phyloP scores from a whole-genome alignment of 495 filamentous ascomycete genomes.

The Sabuloglossum arenarium region DNA sequence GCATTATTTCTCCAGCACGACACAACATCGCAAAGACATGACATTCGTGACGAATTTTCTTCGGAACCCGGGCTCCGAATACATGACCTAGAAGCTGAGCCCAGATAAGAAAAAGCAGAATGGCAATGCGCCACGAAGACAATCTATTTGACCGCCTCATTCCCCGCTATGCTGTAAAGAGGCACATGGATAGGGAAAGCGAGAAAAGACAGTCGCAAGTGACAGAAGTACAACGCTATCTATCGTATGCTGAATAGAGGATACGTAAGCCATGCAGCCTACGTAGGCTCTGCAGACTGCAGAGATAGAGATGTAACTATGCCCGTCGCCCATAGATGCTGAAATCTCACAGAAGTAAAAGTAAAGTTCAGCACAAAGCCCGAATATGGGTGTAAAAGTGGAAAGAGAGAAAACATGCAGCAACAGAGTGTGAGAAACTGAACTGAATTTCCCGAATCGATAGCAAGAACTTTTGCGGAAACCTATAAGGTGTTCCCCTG shows the following conservation, averaged over 20 bases:
- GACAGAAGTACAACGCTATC: conserved; percentile 53
- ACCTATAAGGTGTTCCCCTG: conserved; percentile 4
- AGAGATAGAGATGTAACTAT: conserved; percentile 8
- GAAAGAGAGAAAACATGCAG: conserved; percentile 15
- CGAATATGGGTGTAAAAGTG: conserved; percentile 14
- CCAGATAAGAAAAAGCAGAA: conserved; percentile 2
- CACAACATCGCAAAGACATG: conserved; percentile 2
- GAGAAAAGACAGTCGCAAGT: conserved; percentile 18
- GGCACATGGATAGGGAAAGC: conserved; percentile 33
- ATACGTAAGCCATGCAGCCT: conserved; percentile 27
- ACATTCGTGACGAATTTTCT: conserved; percentile 4
- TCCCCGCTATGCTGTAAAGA: conserved; percentile 3
- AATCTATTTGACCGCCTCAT: conserved; percentile 1
- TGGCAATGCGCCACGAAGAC: conserved; percentile 1
- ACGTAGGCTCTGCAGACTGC: conserved; percentile 25
- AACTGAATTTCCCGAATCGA: conserved; percentile 29
- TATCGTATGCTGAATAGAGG: conserved; percentile 44
- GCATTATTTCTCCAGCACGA: conserved; percentile 2
- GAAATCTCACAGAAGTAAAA: conserved; percentile 16
- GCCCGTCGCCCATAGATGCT: conserved; percentile 3
- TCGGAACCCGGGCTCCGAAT: conserved; percentile 1
- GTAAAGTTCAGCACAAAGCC: conserved; percentile 20
- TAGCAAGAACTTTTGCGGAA: conserved; percentile 10
- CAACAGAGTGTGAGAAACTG: conserved; percentile 13
- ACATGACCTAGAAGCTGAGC: conserved; percentile 2